Base-by-base conservation (phyloP, 164 flowering plant genomes). In the Santalum album region DNA sequence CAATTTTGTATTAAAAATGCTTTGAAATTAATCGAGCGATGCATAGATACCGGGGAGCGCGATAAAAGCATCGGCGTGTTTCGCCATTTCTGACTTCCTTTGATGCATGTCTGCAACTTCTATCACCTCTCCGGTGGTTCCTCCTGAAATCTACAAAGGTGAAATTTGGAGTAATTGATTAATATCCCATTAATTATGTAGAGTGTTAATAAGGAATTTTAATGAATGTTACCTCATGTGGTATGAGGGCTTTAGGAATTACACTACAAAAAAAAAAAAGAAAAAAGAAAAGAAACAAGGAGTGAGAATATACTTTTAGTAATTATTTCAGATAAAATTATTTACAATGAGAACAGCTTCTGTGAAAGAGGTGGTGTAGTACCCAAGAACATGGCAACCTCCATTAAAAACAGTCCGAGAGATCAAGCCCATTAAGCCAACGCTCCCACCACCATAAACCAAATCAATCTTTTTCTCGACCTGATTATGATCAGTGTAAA, bases 311-410 rank as follows among this genome's bases (percentile, higher is more conserved):
- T 32, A n/a, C n/a, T n/a, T n/a, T n/a, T n/a, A n/a, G n/a, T n/a
- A n/a, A n/a, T n/a, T n/a, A n/a, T n/a, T n/a, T n/a, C n/a, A n/a
- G n/a, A n/a, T n/a, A n/a, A n/a, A n/a, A n/a, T n/a, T n/a, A n/a
- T n/a, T n/a, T n/a, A n/a, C n/a, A n/a, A n/a, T n/a, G n/a, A n/a
- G n/a, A n/a, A n/a, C n/a, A n/a, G n/a, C n/a, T n/a, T n/a, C n/a
- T n/a, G n/a, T n/a, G n/a, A n/a, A n/a, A n/a, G n/a, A n/a, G n/a
- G 7, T 11, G 35, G 35, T 32, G 36, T 32, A 32, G 17, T 79
- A 82, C 91, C 91, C 91, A 56, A 81, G 75, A 61, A 84, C 91
- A 73, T 84, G 85, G 61, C 91, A 65, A 34, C 91, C 91, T 40
- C 91, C 91, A 68, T 67, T 65, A 36, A 63, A 72, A 17, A 85